Evolutionary conservation across 192 early-diverging fungal species (phyloP).

Genomic region (Linnemannia elongata): DNA sequence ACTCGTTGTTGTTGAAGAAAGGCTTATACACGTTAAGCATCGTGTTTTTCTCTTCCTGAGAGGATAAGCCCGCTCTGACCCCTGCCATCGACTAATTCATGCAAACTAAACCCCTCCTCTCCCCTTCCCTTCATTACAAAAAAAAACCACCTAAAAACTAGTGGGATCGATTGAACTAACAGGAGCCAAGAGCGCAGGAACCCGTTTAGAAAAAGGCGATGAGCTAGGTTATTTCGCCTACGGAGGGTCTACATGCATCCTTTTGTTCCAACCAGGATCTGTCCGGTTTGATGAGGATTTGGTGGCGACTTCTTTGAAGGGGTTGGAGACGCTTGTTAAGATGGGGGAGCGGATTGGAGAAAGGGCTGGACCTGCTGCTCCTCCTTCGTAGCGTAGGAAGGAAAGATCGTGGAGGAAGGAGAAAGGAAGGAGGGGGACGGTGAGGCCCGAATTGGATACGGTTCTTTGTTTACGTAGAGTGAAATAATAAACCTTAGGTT

Average conservation of each 20-base stretch:
- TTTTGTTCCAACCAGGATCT: constrained; percentile 71
- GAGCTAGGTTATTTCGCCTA: constrained; percentile 86
- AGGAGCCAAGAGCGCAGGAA: constrained; percentile 56
- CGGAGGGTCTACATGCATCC: constrained; percentile 80
- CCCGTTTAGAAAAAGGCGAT: constrained; percentile 70
- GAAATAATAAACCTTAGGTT: neutral
- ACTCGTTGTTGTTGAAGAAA: neutral
- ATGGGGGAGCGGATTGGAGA: constrained; percentile 57
- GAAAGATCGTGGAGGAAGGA: too few relatives aligned
- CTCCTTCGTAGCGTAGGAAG: too few relatives aligned
- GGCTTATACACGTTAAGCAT: too few relatives aligned
- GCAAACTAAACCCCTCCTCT: neutral
- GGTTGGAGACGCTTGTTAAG: constrained; percentile 73
- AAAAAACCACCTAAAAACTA: constrained; percentile 16
- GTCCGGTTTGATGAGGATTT: constrained; percentile 78
- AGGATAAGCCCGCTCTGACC: neutral
- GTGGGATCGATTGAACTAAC: constrained; percentile 79
- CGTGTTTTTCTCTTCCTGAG: neutral
- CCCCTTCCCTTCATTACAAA: neutral
- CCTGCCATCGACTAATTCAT: neutral
- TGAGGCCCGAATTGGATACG: neutral
- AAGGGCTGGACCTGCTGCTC: neutral
- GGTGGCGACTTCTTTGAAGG: constrained; percentile 61
- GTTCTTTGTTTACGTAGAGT: neutral
- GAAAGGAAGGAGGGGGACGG: neutral